Conservation (phyloP, 176 grass and related monocot genomes). For the Dendrocalamus sinicus region DNA sequence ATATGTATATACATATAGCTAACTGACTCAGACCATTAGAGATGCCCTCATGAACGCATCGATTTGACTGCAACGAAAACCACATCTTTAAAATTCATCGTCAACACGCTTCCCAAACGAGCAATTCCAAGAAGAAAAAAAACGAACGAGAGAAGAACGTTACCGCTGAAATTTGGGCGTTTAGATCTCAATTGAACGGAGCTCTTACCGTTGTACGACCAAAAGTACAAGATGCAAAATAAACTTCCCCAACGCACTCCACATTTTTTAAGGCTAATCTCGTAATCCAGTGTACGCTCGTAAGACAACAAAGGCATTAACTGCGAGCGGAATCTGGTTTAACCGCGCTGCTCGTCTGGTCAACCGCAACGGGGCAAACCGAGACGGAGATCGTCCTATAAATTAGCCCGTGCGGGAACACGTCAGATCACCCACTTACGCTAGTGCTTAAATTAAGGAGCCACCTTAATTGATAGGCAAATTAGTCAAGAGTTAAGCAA, state of each 20-base stretch:
- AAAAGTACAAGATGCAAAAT: not conserved
- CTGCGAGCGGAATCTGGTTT: slow-evolving; percentile 49
- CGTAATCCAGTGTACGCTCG: not conserved
- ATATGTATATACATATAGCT: too few species aligned
- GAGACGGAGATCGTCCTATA: slow-evolving; percentile 36
- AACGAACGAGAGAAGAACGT: slow-evolving; percentile 14
- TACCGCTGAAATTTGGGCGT: not conserved
- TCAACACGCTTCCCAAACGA: not conserved
- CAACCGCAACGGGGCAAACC: slow-evolving; percentile 26
- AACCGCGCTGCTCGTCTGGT: not conserved
- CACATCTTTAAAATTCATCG: not conserved
- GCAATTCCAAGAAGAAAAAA: not conserved
- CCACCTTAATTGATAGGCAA: not conserved
- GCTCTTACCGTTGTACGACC: slow-evolving; percentile 13
- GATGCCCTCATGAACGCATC: slow-evolving; percentile 34
- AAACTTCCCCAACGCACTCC: not conserved
- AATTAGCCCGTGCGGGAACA: slow-evolving; percentile 25
- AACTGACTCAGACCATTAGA: too few species aligned
- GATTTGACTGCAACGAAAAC: slow-evolving; percentile 23
- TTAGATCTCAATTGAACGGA: not conserved
- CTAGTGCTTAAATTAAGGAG: not conserved
- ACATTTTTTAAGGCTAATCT: not conserved
- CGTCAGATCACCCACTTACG: not conserved
- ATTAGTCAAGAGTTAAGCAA: not conserved
- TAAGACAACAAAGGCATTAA: slow-evolving; percentile 37